These are phyloP conservation scores for Candida parachauliodes DNA, from an alignment of 805 yeast genomes.

Conservation along the genomic window DNA sequence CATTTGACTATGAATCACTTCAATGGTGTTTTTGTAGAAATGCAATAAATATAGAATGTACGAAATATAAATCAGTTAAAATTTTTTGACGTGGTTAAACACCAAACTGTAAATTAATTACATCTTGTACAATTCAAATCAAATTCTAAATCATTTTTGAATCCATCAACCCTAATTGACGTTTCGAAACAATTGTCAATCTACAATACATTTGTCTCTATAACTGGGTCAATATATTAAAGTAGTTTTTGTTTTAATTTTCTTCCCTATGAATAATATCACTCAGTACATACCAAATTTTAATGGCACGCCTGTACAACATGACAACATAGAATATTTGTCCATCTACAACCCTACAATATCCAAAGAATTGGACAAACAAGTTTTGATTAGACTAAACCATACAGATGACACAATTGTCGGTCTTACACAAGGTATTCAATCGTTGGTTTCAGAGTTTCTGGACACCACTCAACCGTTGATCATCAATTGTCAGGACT, in stretches of 20 bases:
- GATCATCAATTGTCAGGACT: constrained; percentile 23
- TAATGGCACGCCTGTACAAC: constrained; percentile 1
- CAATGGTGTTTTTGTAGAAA: constrained; percentile 18
- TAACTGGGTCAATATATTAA: too few relatives aligned
- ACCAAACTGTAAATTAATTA: too few relatives aligned
- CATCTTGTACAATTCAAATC: too few relatives aligned
- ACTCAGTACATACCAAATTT: constrained; percentile 26
- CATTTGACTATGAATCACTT: constrained; percentile 27
- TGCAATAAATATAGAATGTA: constrained; percentile 3
- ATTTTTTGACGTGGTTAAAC: too few relatives aligned
- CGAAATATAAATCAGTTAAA: constrained; percentile 14
- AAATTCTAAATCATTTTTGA: too few relatives aligned
- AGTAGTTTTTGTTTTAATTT: constrained; percentile 1
- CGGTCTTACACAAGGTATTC: constrained; percentile 36
- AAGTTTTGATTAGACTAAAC: constrained; percentile 22
- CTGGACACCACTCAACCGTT: constrained; percentile 11
- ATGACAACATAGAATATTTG: constrained; percentile 17
- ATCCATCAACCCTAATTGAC: too few relatives aligned
- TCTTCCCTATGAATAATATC: constrained; percentile 11
- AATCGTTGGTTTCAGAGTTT: constrained; percentile 27
- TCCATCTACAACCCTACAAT: constrained; percentile 31
- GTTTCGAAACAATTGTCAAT: too few relatives aligned
- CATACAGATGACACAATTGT: constrained; percentile 12
- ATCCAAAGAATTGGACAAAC: constrained; percentile 20
- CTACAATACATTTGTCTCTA: too few relatives aligned